Evolutionary conservation across 1,139 yeast species (phyloP), one percentile per base, ranked within the genome.

Genomic region (Hanseniaspora gamundiae): DNA sequence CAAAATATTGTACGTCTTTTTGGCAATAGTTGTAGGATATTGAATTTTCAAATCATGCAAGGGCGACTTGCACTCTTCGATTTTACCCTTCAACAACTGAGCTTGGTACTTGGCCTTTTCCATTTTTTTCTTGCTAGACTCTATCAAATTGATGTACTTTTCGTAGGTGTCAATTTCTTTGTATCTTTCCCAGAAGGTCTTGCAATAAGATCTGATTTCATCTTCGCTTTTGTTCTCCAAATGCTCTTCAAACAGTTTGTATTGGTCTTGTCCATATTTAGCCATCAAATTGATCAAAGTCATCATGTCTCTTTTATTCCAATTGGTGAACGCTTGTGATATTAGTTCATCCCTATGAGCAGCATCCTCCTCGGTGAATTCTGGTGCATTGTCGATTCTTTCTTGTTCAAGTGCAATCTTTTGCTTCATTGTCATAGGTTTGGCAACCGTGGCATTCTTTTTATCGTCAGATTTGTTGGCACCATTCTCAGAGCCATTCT

Each of bases 21-120:
- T 82, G 31, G 96, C 86, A 58, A 86, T 87, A 56, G 86, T 86
- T n/a, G 94, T 93, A 0, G 96, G 96, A 54, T 87, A 87, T 46
- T 75, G 81, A 36, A 91, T 79, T 21, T 67, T 69, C 61, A 91
- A 65, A 46, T 86, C 86, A 49, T 82, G 81, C 42, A 87, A 62
- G 1, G 97, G 96, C 20, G 80, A 80, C 13, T 69, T 68, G 45
- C 75, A 71, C 46, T 70, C 70, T 43, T 71, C 76, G 52, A 91
- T 71, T 58, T 88, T 88, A 40, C 66, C 65, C 14, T 71, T 70
- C 40, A 91, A 67, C 14, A 86, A 64, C 48, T 71, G 74, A 54
- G 80, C 80, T 58, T 88, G 97, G 42, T 71, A 69, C 42, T 65
- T 62, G 36, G 81, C 64, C 56, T 74, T 82, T 39, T 77, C 79